These are phyloP conservation scores for Fusarium transvaalense DNA, from an alignment of 2,329 filamentous ascomycete genomes.

Conservation along the genomic window DNA sequence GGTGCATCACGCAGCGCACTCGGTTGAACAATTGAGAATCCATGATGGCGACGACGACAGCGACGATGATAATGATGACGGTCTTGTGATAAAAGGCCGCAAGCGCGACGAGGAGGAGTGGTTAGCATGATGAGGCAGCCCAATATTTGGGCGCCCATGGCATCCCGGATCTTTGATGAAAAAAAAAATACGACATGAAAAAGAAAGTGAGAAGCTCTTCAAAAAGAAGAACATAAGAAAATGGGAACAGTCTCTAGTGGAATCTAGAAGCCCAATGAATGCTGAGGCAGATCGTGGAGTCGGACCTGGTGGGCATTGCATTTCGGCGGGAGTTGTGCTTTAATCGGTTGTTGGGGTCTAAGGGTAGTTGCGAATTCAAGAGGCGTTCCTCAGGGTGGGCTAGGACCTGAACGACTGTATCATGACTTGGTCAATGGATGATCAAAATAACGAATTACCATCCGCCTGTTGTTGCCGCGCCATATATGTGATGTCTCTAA, in stretches of 20 bases:
- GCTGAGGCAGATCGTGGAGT: slow-evolving; percentile 29
- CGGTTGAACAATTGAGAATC: slow-evolving; percentile 57
- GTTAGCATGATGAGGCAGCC: slow-evolving; percentile 60
- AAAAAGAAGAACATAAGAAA: slow-evolving; percentile 37
- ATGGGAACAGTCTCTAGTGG: slow-evolving; percentile 12
- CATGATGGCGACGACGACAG: slow-evolving; percentile 59
- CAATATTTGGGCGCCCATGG: neutral
- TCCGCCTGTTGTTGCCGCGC: neutral
- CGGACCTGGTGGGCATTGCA: slow-evolving; percentile 44
- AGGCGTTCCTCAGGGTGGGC: slow-evolving; percentile 44
- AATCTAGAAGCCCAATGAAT: slow-evolving; percentile 20
- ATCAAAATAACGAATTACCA: slow-evolving; percentile 41
- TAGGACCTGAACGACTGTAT: slow-evolving; percentile 43
- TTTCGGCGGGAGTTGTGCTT: slow-evolving; percentile 49
- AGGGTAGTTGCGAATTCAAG: slow-evolving; percentile 25
- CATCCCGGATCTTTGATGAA: slow-evolving; percentile 6
- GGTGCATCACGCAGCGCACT: slow-evolving; percentile 52
- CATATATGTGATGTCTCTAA: neutral
- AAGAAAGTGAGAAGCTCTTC: slow-evolving; percentile 26
- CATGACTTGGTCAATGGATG: slow-evolving; percentile 34
- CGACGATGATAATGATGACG: slow-evolving; percentile 69
- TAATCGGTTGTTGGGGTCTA: slow-evolving; percentile 11
- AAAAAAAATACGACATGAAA: slow-evolving; percentile 32
- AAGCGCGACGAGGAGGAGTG: slow-evolving; percentile 71
- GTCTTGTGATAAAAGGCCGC: slow-evolving; percentile 67